Percentiles rank a stretch among this genome's conserved stretches.
These are phyloP conservation scores for Cyberlindnera subsufficiens DNA, from an alignment of 805 yeast genomes.

Conservation along the genomic window DNA sequence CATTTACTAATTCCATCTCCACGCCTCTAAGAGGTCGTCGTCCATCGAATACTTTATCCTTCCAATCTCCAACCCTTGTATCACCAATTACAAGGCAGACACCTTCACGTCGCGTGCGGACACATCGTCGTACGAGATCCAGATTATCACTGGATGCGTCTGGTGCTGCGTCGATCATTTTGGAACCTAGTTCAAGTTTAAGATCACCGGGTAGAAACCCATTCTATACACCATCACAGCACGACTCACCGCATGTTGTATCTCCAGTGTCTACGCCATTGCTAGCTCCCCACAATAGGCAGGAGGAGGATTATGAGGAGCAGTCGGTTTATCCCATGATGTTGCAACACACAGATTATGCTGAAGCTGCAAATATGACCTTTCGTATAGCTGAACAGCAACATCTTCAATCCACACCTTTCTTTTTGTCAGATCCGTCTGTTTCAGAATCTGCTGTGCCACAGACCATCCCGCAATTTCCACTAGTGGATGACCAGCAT, in stretches of 20 bases:
- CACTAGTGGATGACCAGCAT: background rate
- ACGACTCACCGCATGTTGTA: constrained; percentile 26
- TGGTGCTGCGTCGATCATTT: constrained; percentile 21
- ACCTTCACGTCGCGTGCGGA: constrained; percentile 14
- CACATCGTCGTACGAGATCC: constrained; percentile 36
- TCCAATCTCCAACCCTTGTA: background rate
- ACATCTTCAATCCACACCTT: background rate
- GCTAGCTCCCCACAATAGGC: constrained; percentile 11
- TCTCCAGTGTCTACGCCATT: constrained; percentile 18
- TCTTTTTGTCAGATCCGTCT: constrained; percentile 1
- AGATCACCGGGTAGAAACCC: constrained; percentile 40
- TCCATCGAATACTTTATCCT: background rate
- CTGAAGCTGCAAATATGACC: constrained; percentile 2
- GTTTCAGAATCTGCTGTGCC: background rate
- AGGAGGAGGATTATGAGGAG: background rate
- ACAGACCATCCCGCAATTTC: background rate
- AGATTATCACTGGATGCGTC: constrained; percentile 32
- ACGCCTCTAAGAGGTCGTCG: background rate
- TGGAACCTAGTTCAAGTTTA: constrained; percentile 14
- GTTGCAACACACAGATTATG: constrained; percentile 1
- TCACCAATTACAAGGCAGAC: constrained; percentile 5
- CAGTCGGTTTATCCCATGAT: constrained; percentile 1
- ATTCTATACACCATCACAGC: constrained; percentile 35
- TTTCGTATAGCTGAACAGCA: constrained; percentile 1
- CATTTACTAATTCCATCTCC: background rate